Base-by-base conservation (phyloP, 768 basidiomycete genomes). In the Amanita inopinata region DNA sequence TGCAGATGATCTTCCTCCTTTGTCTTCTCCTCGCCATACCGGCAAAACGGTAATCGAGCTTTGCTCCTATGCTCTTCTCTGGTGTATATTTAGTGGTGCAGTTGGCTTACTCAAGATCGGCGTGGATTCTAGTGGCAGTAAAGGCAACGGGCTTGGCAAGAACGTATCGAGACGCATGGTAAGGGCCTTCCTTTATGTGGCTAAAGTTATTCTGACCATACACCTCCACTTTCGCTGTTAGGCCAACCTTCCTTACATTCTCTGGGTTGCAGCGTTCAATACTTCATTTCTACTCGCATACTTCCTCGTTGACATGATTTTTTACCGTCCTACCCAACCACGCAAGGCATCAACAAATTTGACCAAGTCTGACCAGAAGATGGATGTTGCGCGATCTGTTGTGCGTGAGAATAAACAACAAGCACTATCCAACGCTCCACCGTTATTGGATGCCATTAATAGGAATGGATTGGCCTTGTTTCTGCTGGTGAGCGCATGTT, bases 261-360 rank as follows among this genome's bases (percentile, higher is more conserved):
- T 91, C 12, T 97, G 93, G 91, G 73, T 85, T 5, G 73, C 77
- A 1, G 91, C 88, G 7, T 94, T 77, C 76, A 98, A 97, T 57
- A 80, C 82, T 0, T 73, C 80, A 2, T 91, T 91, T 64, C 63
- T 97, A 11, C 69, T 91, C 4, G 78, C 74, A 9, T 94, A 96
- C 62, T 67, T 92, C 31, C 48, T 80, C 17, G 62, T 96, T 32
- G 88, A 97, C 51, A 69, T 84, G 42, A 52, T 61, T 31, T 83
- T 89, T 59, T 82, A 74, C 57, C 73, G 78, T 2, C 58, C 65
- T 9, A 67, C 67, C 7, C 24, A 38, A n/a, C 45, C 51, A 6
- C 23, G 5, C 10, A 39, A 28, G 22, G 12, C n/a, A 15, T 28
- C 25, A 30, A 54, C 49, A 1, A 36, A 43, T 4, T 49, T 49